Base-by-base conservation (phyloP, 495 filamentous ascomycete species). In the Aspergillus nidulans region DNA sequence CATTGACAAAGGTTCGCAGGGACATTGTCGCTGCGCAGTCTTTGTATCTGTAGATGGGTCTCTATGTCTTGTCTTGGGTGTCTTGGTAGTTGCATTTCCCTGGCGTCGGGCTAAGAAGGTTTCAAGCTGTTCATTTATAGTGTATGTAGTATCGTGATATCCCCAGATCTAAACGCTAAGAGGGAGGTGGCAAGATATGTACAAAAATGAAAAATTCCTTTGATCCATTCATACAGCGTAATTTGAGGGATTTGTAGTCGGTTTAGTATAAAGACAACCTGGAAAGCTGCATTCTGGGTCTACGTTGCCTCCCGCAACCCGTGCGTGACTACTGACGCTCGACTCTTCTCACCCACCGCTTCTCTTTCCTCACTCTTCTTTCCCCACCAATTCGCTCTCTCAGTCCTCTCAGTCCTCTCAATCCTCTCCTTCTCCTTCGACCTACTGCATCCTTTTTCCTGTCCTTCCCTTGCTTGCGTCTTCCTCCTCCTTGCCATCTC, bases 21-120 rank as follows among this genome's bases (percentile, higher is more conserved):
- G 91, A 96, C 66, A 91, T 97, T 68, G 92, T 97, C 53, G 90
- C 92, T 46, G 91, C 92, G 60, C 91, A 96, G 76, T 90, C 86
- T 53, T 70, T 97, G 62, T 97, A 97, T 66, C 74, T 97, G 68
- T 96, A 59, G 39, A 54, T 1, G 39, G 34, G 38, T 36, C 30
- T 21, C 23, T 20, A 18, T 46, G 49, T n/a, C n/a, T n/a, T 49
- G 36, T 49, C 28, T 44, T 34, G 47, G 45, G 55, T 49, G 40
- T 57, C 44, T 49, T 52, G 50, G 52, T 53, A 55, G 43, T 58
- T 46, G 59, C 63, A 65, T 65, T 59, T 57, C 41, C 45, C 62
- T 60, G 63, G 63, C 57, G 63, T 65, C 57, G 43, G 59, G 50
- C 30, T 55, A 56, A 48, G 57, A 60, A 56, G 55, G 53, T 48